Conservation (phyloP, 192 early-diverging fungal genomes). For the Mortierella alpina region DNA sequence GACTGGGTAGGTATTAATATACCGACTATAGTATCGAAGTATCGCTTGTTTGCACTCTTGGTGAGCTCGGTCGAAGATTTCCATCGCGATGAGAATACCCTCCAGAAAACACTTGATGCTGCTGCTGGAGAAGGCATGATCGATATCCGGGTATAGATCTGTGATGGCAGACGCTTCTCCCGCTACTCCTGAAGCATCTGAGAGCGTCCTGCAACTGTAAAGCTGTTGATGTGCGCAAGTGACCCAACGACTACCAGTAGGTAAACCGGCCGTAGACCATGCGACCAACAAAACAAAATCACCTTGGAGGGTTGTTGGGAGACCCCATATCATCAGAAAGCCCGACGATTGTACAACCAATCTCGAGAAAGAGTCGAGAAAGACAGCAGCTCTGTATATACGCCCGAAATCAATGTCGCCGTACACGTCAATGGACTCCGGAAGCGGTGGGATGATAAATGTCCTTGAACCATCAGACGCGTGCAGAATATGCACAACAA, state of each 20-base stretch:
- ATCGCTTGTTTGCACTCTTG: background rate
- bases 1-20: background rate
- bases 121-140: background rate
- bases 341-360: too few species aligned
- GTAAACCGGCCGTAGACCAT: background rate
- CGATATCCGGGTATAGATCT: slow-evolving; percentile 4
- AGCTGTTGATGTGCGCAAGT: background rate
- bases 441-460: too few species aligned
- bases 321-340: too few species aligned
- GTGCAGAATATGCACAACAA: too few species aligned
- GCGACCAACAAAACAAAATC: background rate
- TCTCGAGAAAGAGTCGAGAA: too few species aligned
- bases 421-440: too few species aligned
- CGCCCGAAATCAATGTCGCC: too few species aligned
- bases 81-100: background rate
- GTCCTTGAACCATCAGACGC: too few species aligned
- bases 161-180: background rate
- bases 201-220: background rate
- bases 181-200: background rate
- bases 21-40: background rate
- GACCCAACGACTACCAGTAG: background rate
- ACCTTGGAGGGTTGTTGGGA: too few species aligned
- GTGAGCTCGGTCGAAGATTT: background rate
- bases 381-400: too few species aligned
- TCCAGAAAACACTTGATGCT: background rate